These are phyloP conservation scores for Pyrenophora teres DNA, from an alignment of 2,329 filamentous ascomycete species.

Conservation along the genomic window DNA sequence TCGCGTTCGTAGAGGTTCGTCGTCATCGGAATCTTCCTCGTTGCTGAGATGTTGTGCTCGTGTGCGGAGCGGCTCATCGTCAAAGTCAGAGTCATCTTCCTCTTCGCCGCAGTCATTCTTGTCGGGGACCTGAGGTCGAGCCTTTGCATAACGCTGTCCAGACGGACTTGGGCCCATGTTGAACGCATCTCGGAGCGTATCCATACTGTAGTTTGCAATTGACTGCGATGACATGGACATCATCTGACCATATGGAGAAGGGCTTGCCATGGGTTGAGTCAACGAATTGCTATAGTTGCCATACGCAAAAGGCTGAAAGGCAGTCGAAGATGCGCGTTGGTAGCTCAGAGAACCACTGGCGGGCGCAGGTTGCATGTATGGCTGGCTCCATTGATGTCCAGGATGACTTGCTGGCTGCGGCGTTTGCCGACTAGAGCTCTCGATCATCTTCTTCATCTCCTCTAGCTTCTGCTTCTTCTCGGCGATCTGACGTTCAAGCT, in stretches of 20 bases:
- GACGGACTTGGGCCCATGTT: background rate
- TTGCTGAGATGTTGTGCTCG: background rate
- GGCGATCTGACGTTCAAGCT: background rate
- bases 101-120: background rate
- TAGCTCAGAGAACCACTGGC: slow-evolving; percentile 4
- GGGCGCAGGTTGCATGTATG: background rate
- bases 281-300: background rate
- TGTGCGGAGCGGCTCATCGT: too few relatives aligned
- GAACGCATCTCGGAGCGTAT: too few relatives aligned
- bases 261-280: background rate
- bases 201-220: background rate
- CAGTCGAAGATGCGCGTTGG: background rate
- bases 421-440: background rate
- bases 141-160: background rate
- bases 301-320: background rate
- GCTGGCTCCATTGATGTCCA: background rate
- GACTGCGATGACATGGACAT: background rate
- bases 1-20: slow-evolving; percentile 23
- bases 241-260: background rate
- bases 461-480: slow-evolving; percentile 1
- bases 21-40: slow-evolving; percentile 19
- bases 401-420: background rate
- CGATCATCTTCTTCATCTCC: background rate
- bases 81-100: slow-evolving; percentile 7
- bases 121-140: background rate